Base-by-base conservation (phyloP, 176 grass and related monocot species). In the Phoenix roebelenii region DNA sequence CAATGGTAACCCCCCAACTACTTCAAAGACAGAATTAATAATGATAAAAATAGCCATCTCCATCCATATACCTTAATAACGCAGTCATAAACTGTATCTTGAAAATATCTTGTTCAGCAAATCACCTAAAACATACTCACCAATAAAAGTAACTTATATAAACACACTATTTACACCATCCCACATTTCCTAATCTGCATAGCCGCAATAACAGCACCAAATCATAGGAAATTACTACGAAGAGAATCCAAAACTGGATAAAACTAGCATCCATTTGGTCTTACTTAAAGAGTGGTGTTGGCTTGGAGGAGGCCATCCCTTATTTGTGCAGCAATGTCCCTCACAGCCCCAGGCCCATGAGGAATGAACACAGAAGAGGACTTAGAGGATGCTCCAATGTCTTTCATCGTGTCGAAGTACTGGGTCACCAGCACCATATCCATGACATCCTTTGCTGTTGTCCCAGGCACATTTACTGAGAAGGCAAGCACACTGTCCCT, bases 381-480 rank as follows among this genome's bases (percentile, higher is more conserved):
- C 64, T 88, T 88, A 17, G 84, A 85, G 1, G 77, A 78, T 3
- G 89, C 84, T 1, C 89, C 89, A 0, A 94, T 94, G 10, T 94
- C 89, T 28, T 88, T 94, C 89, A 85, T 94, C 1, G 89, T 94
- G 19, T 94, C 89, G 0, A 95, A 95, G 12, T 95, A 95, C 9
- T 95, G 89, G 0, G 89, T 88, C 12, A 95, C 84, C 3, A 95
- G 69, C 61, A 95, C 89, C 89, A 95, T 88, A 39, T 95, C 89
- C 89, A 88, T 95, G 17, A 95, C 85, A 74, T 95, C 89, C 63
- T 80, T 88, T 3, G 89, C 72, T 5, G 81, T 89, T 4, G 85
- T 95, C 25, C 85, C 89, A 1, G 85, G 89, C 16, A 95, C 89
- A n/a, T 95, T 95, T 18, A 82, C 81, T 12, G 89, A 95, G 72